Conservation (phyloP, 768 basidiomycete genomes). For the Serendipita indica region DNA sequence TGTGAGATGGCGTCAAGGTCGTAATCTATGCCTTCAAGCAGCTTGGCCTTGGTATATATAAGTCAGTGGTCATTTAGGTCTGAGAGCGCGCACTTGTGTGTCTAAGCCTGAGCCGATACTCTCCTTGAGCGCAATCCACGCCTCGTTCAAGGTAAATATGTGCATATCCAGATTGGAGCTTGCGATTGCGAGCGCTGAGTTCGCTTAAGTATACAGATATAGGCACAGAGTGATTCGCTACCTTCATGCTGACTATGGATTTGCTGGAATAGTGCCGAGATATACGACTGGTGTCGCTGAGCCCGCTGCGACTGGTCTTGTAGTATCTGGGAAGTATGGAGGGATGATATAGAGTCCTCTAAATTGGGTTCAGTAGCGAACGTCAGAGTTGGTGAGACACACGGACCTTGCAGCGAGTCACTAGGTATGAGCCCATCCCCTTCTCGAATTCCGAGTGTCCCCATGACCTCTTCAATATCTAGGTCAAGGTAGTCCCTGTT, state of each 20-base stretch:
- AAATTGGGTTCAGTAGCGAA: not conserved
- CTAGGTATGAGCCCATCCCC: not conserved
- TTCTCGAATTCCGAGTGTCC: conserved; percentile 7
- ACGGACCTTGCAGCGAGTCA: not conserved
- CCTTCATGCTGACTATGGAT: not conserved
- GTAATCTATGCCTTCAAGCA: conserved; percentile 50
- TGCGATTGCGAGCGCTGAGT: conserved; percentile 59
- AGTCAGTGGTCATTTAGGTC: not conserved
- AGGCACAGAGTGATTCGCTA: not conserved
- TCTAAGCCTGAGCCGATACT: not conserved
- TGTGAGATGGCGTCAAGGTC: conserved; percentile 57
- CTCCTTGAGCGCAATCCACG: conserved; percentile 31
- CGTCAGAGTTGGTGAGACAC: not conserved
- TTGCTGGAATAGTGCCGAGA: not conserved
- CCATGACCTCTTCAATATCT: conserved; percentile 48
- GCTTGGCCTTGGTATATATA: conserved; percentile 43
- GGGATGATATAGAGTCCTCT: not conserved
- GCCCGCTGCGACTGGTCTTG: not conserved
- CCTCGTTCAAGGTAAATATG: conserved; percentile 53
- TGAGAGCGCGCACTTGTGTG: not conserved
- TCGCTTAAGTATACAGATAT: conserved; percentile 17
- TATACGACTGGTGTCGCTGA: conserved; percentile 4
- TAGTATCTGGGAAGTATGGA: not conserved
- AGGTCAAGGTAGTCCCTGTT: conserved; percentile 68
- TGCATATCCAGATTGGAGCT: conserved; percentile 56